Percentiles rank a stretch among this genome's conserved stretches.
Conservation (phyloP, 2,329 filamentous ascomycete genomes). For the Gremmenia infestans region DNA sequence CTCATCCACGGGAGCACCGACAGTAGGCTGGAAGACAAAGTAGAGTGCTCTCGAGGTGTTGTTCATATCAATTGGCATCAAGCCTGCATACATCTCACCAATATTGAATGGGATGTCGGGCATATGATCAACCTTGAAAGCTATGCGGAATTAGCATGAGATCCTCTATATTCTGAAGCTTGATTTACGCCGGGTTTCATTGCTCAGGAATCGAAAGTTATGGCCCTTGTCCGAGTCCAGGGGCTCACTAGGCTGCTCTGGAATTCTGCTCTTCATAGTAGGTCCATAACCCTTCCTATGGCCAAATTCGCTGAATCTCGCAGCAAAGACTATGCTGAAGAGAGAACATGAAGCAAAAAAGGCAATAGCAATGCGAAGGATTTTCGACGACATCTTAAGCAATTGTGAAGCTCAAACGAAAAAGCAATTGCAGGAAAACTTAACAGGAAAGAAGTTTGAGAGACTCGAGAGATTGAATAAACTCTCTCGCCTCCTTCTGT, state of each 20-base stretch:
- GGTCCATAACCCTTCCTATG: conserved; percentile 5
- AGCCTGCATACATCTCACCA: conserved; percentile 26
- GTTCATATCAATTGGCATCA: conserved; percentile 47
- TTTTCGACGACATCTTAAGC: neutral
- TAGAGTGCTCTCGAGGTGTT: conserved; percentile 39
- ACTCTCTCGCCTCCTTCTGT: neutral
- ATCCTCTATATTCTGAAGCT: neutral
- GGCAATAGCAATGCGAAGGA: neutral
- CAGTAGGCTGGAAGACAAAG: conserved; percentile 49
- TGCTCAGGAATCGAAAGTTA: conserved; percentile 9
- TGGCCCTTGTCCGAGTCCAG: neutral
- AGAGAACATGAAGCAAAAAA: neutral
- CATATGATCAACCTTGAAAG: conserved; percentile 15
- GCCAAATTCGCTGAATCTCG: conserved; percentile 6
- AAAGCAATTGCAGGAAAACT: neutral
- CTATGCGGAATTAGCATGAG: conserved; percentile 9
- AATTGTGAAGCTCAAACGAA: too few relatives aligned
- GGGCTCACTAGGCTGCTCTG: neutral
- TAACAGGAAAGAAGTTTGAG: neutral
- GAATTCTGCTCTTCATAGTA: neutral
- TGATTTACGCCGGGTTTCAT: conserved; percentile 3
- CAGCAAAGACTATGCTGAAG: neutral
- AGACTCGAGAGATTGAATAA: neutral
- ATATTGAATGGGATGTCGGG: conserved; percentile 24
- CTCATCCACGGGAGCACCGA: conserved; percentile 40